Percentiles rank a stretch among this genome's conserved stretches.
phyloP scores from a whole-genome alignment of 805 yeast genomes.

The Yarrowia sp. region DNA sequence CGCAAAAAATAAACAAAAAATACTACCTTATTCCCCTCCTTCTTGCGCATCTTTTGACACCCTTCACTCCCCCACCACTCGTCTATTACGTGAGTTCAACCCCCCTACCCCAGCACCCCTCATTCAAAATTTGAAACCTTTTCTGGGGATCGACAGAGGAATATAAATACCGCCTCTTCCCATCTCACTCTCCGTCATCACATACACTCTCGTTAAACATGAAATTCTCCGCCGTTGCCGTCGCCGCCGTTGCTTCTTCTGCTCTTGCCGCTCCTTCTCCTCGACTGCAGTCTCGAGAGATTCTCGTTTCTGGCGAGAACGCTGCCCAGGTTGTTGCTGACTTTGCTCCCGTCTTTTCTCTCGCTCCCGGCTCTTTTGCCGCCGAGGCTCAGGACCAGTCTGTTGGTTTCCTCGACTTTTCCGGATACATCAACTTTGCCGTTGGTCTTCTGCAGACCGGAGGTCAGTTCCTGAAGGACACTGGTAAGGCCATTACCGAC shows the following conservation, averaged over 20 bases:
- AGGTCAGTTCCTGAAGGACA: conserved; percentile 24
- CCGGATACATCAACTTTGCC: conserved; percentile 22
- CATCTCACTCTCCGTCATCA: neutral
- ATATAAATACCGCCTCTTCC: neutral
- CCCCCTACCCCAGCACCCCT: too few relatives aligned
- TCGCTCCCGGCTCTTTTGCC: conserved; percentile 22
- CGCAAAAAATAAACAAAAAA: neutral
- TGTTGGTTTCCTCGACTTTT: conserved; percentile 14
- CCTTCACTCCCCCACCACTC: neutral
- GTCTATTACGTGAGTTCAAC: too few relatives aligned
- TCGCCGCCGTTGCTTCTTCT: conserved; percentile 8
- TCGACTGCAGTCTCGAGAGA: neutral
- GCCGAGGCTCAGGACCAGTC: conserved; percentile 11
- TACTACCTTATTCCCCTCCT: neutral
- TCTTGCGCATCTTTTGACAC: too few relatives aligned
- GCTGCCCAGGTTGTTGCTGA: conserved; percentile 21
- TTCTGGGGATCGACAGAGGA: neutral
- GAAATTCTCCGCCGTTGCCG: conserved; percentile 21
- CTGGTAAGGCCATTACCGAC: conserved; percentile 23
- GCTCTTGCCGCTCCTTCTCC: conserved; percentile 15
- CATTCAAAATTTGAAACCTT: neutral
- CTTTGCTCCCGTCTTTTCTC: conserved; percentile 2
- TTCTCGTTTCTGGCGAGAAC: conserved; percentile 12
- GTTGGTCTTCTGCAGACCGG: conserved; percentile 21
- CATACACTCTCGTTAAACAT: conserved; percentile 8